Conservation (phyloP, 495 filamentous ascomycete genomes). For the Penicillium salamii region DNA sequence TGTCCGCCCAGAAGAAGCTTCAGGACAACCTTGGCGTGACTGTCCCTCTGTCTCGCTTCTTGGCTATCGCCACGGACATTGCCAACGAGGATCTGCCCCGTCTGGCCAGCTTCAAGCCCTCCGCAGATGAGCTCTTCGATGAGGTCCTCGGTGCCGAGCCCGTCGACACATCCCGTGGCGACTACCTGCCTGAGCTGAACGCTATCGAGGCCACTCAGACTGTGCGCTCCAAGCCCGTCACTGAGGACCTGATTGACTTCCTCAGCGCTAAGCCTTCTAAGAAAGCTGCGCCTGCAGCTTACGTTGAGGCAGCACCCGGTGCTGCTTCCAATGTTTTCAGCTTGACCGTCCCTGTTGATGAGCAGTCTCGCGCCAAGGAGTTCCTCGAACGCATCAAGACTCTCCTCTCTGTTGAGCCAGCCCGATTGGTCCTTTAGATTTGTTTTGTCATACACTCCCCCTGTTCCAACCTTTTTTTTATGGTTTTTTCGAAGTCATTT, state of each 20-base stretch:
- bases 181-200: constrained; percentile 72
- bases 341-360: constrained; percentile 67
- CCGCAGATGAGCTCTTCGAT: constrained; percentile 82
- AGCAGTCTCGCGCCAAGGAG: constrained; percentile 73
- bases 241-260: constrained; percentile 72
- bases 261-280: constrained; percentile 53
- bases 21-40: constrained; percentile 70
- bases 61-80: constrained; percentile 74
- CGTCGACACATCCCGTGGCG: constrained; percentile 49
- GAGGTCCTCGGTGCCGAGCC: constrained; percentile 75
- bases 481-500: constrained; percentile 17
- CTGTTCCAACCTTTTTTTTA: constrained; percentile 11
- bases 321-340: constrained; percentile 74
- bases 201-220: constrained; percentile 44
- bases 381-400: constrained; percentile 84
- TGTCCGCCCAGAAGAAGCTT: constrained; percentile 76
- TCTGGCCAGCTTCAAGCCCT: constrained; percentile 55
- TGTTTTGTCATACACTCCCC: constrained; percentile 11
- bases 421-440: constrained; percentile 61
- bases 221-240: constrained; percentile 24
- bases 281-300: constrained; percentile 18
- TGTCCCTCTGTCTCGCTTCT: constrained; percentile 82
- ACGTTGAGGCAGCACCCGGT: constrained; percentile 24
- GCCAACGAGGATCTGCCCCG: constrained; percentile 84
- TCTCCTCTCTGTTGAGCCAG: constrained; percentile 79